These are phyloP conservation scores for Xylaria sp. DNA, from an alignment of 2,329 filamentous ascomycete genomes.

Conservation along the genomic window DNA sequence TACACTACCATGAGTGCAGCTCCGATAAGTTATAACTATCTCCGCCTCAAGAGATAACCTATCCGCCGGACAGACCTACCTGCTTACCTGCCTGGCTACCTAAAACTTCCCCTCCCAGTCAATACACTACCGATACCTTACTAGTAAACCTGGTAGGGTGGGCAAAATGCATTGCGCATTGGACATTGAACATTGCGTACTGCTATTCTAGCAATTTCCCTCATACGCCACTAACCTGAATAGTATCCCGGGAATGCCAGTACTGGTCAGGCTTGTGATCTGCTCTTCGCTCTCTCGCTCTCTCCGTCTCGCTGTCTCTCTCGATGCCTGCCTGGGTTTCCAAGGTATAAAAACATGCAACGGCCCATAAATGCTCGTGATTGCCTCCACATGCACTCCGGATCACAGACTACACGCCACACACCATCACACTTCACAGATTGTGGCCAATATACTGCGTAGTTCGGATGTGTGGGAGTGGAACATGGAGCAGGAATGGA, in stretches of 20 bases:
- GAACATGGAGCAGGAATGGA: slow-evolving; percentile 6
- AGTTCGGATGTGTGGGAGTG: background rate
- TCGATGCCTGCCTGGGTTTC: background rate
- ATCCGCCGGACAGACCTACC: background rate
- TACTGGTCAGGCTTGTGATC: background rate
- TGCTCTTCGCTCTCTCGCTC: background rate
- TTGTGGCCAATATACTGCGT: slow-evolving; percentile 1
- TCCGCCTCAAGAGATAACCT: background rate
- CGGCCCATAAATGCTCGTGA: slow-evolving; percentile 31
- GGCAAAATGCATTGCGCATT: background rate
- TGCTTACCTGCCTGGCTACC: background rate
- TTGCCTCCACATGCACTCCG: slow-evolving; percentile 22
- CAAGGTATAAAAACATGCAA: background rate
- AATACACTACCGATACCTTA: background rate
- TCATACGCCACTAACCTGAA: background rate
- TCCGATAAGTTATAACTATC: no score
- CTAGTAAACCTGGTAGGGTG: background rate
- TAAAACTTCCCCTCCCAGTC: no score
- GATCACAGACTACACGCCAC: background rate
- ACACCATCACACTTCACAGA: background rate
- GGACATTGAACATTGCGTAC: background rate
- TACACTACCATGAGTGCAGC: background rate
- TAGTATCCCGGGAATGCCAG: background rate
- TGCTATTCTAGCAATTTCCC: background rate
- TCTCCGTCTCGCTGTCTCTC: background rate